Evolutionary conservation across 805 yeast species (phyloP).

Genomic region (Saturnispora hagleri): DNA sequence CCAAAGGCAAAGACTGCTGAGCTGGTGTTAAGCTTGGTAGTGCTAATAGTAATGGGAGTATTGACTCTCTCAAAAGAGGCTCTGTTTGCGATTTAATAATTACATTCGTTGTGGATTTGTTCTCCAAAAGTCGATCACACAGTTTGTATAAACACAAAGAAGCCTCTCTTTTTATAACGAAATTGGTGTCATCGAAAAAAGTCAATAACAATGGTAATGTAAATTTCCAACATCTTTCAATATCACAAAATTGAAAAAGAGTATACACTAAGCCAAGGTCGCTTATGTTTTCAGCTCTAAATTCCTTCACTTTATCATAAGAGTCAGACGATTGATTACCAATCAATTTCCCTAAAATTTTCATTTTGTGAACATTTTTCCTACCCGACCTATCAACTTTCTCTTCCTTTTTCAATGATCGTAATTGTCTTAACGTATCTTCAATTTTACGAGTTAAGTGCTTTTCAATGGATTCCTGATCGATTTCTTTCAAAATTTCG

Average conservation of each 20-base stretch:
- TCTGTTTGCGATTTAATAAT: slow-evolving; percentile 18
- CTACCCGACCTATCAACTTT: slow-evolving; percentile 6
- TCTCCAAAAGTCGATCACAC: slow-evolving; percentile 7
- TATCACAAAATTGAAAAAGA: neutral
- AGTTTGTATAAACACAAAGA: slow-evolving; percentile 8
- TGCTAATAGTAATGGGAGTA: slow-evolving; percentile 22
- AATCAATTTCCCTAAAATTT: slow-evolving; percentile 9
- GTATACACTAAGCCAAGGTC: slow-evolving; percentile 7
- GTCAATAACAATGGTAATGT: slow-evolving; percentile 21
- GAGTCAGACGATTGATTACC: slow-evolving; percentile 11
- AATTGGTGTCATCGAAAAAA: slow-evolving; percentile 24
- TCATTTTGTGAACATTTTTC: slow-evolving; percentile 1
- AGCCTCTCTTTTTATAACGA: slow-evolving; percentile 19
- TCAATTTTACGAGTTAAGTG: neutral
- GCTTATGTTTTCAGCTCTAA: slow-evolving; percentile 12
- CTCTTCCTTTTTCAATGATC: neutral
- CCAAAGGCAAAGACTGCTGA: slow-evolving; percentile 14
- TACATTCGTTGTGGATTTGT: slow-evolving; percentile 11
- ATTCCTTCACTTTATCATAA: slow-evolving; percentile 15
- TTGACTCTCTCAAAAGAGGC: slow-evolving; percentile 17
- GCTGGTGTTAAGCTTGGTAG: slow-evolving; percentile 25
- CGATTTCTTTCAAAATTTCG: neutral
- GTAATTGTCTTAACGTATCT: neutral
- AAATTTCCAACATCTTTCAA: slow-evolving; percentile 21
- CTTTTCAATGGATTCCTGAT: neutral